These are phyloP conservation scores for Rhizopogon rudus DNA, from an alignment of 768 basidiomycete genomes.

Conservation along the genomic window DNA sequence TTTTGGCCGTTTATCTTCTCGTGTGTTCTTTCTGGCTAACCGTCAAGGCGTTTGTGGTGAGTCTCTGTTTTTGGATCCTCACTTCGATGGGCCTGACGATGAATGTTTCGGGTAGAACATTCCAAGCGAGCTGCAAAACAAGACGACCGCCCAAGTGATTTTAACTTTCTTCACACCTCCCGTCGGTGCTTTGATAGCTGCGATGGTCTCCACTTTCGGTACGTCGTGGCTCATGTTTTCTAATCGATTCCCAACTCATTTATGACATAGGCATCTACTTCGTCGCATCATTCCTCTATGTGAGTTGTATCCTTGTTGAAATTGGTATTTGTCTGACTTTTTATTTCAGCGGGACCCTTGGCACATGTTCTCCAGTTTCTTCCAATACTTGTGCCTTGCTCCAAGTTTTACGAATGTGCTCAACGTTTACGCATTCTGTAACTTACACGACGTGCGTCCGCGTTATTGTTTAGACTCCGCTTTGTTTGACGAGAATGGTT, in stretches of 20 bases:
- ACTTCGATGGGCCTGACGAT: not conserved
- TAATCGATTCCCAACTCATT: constrained; percentile 6
- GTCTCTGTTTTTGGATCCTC: constrained; percentile 10
- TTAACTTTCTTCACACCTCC: constrained; percentile 66
- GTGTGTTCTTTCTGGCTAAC: constrained; percentile 87
- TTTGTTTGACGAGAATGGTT: not conserved
- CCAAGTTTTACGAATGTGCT: constrained; percentile 93
- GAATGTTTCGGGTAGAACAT: constrained; percentile 38
- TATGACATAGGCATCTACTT: constrained; percentile 64
- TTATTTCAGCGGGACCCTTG: constrained; percentile 82
- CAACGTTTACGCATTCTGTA: constrained; percentile 97
- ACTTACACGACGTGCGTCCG: constrained; percentile 75
- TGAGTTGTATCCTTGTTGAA: constrained; percentile 33
- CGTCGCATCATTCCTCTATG: constrained; percentile 79
- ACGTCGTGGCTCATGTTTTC: constrained; percentile 11
- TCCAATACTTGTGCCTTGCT: constrained; percentile 86
- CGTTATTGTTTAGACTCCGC: not conserved
- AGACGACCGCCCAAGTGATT: constrained; percentile 47
- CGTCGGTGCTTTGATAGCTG: constrained; percentile 78
- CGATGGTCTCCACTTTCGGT: constrained; percentile 87
- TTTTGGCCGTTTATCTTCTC: constrained; percentile 80
- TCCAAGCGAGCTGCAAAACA: constrained; percentile 43
- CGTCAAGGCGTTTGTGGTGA: constrained; percentile 67
- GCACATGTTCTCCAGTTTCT: constrained; percentile 95
- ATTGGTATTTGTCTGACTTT: constrained; percentile 4